These are phyloP conservation scores for Wallacemonas sp. DNA, from an alignment of 208 protist species.

Conservation along the genomic window DNA sequence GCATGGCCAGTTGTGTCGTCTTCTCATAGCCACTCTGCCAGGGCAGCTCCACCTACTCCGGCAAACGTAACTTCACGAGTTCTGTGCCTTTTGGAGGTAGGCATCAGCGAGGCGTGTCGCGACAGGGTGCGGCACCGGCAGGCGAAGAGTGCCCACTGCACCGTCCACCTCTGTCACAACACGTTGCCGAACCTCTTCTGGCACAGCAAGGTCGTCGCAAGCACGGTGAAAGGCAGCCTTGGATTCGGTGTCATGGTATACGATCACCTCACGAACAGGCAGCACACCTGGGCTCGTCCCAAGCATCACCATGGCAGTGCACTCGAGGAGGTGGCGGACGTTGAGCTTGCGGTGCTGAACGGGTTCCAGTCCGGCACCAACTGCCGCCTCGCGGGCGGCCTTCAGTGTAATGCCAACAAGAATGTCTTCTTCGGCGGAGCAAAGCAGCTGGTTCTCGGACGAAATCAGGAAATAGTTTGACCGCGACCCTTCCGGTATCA, in stretches of 20 bases:
- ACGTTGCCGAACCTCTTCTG: background rate
- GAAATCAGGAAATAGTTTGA: conserved; percentile 78
- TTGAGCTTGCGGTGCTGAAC: conserved; percentile 52
- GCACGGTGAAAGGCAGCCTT: conserved; percentile 30
- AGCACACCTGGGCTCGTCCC: conserved; percentile 75
- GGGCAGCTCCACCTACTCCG: too few species aligned
- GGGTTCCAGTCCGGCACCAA: conserved; percentile 21
- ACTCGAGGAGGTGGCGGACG: conserved; percentile 48
- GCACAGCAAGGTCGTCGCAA: conserved; percentile 9
- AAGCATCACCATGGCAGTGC: conserved; percentile 58
- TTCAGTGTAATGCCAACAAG: conserved; percentile 72
- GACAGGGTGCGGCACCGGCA: background rate
- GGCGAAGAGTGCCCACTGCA: background rate
- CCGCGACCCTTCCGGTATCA: conserved; percentile 79
- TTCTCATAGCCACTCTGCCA: too few species aligned
- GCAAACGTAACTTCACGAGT: too few species aligned
- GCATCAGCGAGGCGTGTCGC: background rate
- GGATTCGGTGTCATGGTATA: conserved; percentile 51
- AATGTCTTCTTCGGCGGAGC: conserved; percentile 69
- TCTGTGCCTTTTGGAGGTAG: background rate
- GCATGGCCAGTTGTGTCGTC: too few species aligned
- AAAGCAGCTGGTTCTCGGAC: conserved; percentile 36
- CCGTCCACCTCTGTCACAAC: background rate
- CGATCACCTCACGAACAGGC: conserved; percentile 53
- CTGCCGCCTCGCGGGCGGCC: conserved; percentile 28